Evolutionary conservation across 768 basidiomycete genomes (phyloP).

Genomic region (Chiua virens): DNA sequence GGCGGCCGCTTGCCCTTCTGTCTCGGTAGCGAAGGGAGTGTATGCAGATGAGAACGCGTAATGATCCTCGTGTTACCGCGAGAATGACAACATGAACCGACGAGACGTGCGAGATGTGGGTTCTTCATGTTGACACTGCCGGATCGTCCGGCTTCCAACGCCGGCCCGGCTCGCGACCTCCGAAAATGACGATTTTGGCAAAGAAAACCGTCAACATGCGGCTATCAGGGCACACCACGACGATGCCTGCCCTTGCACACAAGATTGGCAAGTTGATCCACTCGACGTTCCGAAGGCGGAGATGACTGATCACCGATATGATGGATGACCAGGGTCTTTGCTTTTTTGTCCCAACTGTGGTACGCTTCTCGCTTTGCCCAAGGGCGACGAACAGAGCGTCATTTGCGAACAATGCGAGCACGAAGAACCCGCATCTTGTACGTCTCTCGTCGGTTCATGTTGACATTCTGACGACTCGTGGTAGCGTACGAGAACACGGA

Average conservation of each 20-base stretch:
- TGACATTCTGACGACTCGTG: background rate
- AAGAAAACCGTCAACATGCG: conserved; percentile 8
- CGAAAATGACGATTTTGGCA: too few species aligned
- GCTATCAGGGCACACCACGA: conserved; percentile 6
- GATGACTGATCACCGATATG: conserved; percentile 4
- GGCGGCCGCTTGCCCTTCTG: too few species aligned
- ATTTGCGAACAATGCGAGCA: conserved; percentile 87
- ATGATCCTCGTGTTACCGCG: too few species aligned
- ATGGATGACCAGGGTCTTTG: conserved; percentile 64
- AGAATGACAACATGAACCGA: too few species aligned
- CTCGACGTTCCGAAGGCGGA: background rate
- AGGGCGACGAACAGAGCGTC: conserved; percentile 70
- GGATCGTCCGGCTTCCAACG: too few species aligned
- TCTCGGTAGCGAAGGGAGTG: too few species aligned
- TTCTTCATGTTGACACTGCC: too few species aligned
- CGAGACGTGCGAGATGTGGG: too few species aligned
- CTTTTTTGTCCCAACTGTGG: conserved; percentile 95
- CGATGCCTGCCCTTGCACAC: conserved; percentile 37
- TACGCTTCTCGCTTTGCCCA: conserved; percentile 81
- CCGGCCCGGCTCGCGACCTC: too few species aligned
- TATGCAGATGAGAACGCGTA: too few species aligned
- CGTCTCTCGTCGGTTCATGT: conserved; percentile 34
- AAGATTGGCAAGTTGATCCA: conserved; percentile 43
- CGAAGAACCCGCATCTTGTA: conserved; percentile 86
- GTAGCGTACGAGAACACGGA: conserved; percentile 90